phyloP scores from a whole-genome alignment of 495 filamentous ascomycete genomes.

The Penicillium crystallinum region DNA sequence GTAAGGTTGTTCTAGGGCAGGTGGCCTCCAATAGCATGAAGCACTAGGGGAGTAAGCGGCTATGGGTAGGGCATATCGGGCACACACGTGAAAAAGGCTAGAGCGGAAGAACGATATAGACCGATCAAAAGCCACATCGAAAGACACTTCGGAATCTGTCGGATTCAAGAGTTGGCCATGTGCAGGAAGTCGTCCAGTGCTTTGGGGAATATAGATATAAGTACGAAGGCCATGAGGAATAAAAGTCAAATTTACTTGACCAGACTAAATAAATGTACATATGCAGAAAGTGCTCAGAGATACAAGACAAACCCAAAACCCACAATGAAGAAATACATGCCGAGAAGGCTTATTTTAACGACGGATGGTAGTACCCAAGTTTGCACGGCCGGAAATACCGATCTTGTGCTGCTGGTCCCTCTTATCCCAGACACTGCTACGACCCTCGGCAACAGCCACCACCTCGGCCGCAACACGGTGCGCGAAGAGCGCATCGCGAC shows the following conservation, averaged over 20 bases:
- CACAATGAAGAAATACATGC: slow-evolving; percentile 4
- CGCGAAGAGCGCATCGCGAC: slow-evolving; percentile 61
- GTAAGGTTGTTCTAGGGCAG: not conserved
- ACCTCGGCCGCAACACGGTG: slow-evolving; percentile 82
- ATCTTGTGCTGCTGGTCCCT: slow-evolving; percentile 66
- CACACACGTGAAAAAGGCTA: not conserved
- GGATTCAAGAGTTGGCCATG: not conserved
- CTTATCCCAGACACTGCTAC: slow-evolving; percentile 76
- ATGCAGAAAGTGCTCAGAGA: slow-evolving; percentile 7
- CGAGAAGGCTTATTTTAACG: slow-evolving; percentile 8
- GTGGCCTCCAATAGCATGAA: not conserved
- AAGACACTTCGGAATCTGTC: not conserved
- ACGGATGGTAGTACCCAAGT: slow-evolving; percentile 44
- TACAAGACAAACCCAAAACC: slow-evolving; percentile 6
- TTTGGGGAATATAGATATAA: not conserved
- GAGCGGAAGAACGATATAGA: not conserved
- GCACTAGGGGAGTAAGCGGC: not conserved
- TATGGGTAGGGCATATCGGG: not conserved
- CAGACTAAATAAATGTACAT: slow-evolving; percentile 10
- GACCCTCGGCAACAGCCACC: slow-evolving; percentile 80
- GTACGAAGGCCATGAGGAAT: not conserved
- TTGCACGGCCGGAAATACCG: slow-evolving; percentile 66
- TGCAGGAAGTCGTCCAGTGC: too few relatives aligned
- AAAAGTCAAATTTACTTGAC: not conserved
- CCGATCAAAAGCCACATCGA: not conserved